phyloP scores from a whole-genome alignment of 345 rosid genomes.

The Dipteronia dyeriana region DNA sequence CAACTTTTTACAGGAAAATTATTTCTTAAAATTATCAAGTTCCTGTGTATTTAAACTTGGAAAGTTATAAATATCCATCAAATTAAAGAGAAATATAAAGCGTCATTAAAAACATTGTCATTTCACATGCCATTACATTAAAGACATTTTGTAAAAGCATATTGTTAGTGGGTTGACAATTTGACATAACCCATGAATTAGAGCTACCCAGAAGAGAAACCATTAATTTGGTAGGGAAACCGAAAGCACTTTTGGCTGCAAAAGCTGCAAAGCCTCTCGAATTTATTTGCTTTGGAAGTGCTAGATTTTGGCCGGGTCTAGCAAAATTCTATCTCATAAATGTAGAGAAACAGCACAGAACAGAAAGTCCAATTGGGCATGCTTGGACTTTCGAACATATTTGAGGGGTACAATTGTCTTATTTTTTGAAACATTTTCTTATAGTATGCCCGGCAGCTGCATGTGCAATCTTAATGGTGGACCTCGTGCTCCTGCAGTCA shows the following conservation, averaged over 20 bases:
- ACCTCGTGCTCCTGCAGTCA: conserved; percentile 26
- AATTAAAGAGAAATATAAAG: too few species aligned
- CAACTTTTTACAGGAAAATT: too few species aligned
- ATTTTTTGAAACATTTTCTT: background rate
- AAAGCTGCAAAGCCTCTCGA: conserved; percentile 31
- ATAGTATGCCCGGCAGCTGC: conserved; percentile 38
- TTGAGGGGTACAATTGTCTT: conserved; percentile 29
- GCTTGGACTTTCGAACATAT: conserved; percentile 32
- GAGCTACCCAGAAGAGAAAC: background rate
- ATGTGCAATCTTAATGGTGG: conserved; percentile 50
- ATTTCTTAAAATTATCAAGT: too few species aligned
- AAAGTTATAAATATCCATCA: too few species aligned
- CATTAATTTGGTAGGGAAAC: conserved; percentile 11
- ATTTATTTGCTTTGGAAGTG: conserved; percentile 9
- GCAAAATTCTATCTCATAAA: background rate
- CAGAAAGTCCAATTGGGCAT: conserved; percentile 18
- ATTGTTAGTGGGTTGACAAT: background rate
- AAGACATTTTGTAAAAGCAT: background rate
- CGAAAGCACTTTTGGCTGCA: conserved; percentile 10
- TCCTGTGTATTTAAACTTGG: too few species aligned
- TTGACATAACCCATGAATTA: background rate
- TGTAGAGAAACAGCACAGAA: background rate
- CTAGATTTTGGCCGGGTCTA: conserved; percentile 12
- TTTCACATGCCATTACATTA: background rate
- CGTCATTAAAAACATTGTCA: too few species aligned